Evolutionary conservation across 768 basidiomycete genomes (phyloP).

Genomic region (Suillus brevipes): DNA sequence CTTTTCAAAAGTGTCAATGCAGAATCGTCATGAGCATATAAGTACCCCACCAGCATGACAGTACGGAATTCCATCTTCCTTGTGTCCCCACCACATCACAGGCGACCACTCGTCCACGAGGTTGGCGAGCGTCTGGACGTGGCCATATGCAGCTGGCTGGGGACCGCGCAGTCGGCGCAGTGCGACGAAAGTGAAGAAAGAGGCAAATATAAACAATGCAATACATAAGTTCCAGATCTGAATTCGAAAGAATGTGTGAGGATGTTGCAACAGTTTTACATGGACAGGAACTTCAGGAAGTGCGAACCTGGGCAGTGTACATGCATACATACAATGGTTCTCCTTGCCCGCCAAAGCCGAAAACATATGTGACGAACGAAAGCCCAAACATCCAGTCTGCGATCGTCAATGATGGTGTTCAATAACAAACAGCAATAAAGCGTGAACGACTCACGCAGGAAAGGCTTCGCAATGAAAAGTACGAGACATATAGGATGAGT

Average conservation of each 20-base stretch:
- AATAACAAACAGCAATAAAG: background rate
- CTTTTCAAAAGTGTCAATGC: constrained; percentile 4
- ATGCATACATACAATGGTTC: constrained; percentile 21
- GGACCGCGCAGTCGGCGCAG: constrained; percentile 5
- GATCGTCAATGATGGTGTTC: background rate
- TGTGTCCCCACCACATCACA: constrained; percentile 25
- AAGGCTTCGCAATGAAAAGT: constrained; percentile 23
- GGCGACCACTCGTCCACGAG: constrained; percentile 23
- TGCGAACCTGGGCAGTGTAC: constrained; percentile 28
- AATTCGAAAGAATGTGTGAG: background rate
- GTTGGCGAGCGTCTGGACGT: constrained; percentile 20
- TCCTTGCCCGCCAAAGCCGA: constrained; percentile 13
- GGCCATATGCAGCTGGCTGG: constrained; percentile 21
- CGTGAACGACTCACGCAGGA: constrained; percentile 24
- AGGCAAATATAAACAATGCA: constrained; percentile 21
- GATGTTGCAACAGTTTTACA: background rate
- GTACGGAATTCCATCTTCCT: constrained; percentile 13
- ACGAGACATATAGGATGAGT: constrained; percentile 19
- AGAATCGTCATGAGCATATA: background rate
- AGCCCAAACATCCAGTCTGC: constrained; percentile 36
- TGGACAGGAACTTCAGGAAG: background rate
- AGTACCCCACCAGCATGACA: constrained; percentile 8
- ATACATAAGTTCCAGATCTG: constrained; percentile 30
- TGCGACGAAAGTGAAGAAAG: constrained; percentile 17
- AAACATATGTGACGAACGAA: constrained; percentile 20